These are phyloP conservation scores for Trichomonas tenax DNA, from an alignment of 208 protist genomes.

Conservation along the genomic window DNA sequence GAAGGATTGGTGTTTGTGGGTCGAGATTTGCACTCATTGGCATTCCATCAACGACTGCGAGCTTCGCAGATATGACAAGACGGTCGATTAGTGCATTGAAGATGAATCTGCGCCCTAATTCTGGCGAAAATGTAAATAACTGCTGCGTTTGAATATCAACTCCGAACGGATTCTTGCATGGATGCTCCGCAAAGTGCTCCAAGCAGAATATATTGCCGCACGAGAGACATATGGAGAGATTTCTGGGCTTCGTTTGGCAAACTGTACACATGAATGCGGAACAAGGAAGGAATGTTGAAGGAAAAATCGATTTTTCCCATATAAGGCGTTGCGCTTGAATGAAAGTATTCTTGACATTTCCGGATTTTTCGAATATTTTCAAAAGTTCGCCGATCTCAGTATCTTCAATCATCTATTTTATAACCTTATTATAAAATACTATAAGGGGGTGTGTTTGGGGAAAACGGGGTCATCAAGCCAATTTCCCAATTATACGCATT, in stretches of 20 bases:
- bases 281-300: neutral
- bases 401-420: neutral
- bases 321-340: neutral
- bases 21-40: neutral
- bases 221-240: neutral
- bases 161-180: neutral
- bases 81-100: neutral
- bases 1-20: neutral
- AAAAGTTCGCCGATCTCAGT: neutral
- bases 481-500: too few species aligned
- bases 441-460: too few species aligned
- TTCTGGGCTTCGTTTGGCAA: neutral
- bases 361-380: neutral
- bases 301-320: constrained; percentile 14
- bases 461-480: too few species aligned
- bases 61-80: neutral
- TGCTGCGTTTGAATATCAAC: neutral
- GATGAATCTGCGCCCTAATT: neutral
- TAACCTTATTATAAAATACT: too few species aligned
- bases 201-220: neutral
- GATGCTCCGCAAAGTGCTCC: neutral
- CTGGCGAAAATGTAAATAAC: neutral
- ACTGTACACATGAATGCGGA: neutral
- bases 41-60: neutral
- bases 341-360: neutral